phyloP scores from a whole-genome alignment of 768 basidiomycete species.

The Tulasnella sp. region DNA sequence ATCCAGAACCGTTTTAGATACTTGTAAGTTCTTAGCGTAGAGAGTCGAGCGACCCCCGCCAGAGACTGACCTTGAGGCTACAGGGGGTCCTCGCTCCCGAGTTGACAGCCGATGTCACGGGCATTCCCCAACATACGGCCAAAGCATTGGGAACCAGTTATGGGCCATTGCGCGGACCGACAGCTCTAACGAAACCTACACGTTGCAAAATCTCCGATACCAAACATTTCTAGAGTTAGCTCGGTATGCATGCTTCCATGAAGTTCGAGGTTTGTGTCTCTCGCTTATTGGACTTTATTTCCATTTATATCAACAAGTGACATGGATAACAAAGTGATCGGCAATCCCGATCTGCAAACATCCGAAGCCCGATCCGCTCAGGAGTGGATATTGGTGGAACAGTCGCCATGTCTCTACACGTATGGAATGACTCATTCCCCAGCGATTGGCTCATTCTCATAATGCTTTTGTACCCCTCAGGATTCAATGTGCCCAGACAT shows the following conservation, averaged over 20 bases:
- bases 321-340: neutral
- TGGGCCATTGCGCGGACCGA: neutral
- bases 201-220: neutral
- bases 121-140: neutral
- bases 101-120: neutral
- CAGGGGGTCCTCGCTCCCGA: neutral
- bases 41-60: too few relatives aligned
- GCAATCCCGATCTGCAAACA: neutral
- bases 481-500: neutral
- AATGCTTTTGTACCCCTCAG: neutral
- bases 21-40: too few relatives aligned
- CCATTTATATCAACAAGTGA: neutral
- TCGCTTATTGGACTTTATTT: neutral
- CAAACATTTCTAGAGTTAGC: neutral
- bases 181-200: neutral
- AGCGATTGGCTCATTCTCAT: neutral
- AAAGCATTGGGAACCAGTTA: neutral
- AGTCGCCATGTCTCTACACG: neutral
- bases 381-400: neutral
- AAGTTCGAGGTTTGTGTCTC: neutral
- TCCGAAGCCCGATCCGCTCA: neutral
- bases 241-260: neutral
- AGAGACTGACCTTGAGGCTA: neutral
- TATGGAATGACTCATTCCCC: neutral
- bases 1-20: neutral